Conservation (phyloP, 305 asterid species). For the Ajuga reptans region DNA sequence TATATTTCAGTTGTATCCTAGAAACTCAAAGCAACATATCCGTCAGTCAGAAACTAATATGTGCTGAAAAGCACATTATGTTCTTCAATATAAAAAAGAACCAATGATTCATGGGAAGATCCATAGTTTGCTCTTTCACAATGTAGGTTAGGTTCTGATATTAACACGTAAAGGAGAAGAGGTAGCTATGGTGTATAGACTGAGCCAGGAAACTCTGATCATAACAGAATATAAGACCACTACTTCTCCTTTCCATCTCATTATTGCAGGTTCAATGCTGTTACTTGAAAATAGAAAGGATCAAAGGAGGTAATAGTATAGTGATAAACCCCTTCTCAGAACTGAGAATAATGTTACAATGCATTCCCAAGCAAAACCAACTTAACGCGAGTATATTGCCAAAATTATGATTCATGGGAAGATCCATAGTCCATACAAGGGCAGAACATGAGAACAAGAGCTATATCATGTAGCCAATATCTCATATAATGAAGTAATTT, state of each 20-base stretch:
- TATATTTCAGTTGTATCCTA: not conserved
- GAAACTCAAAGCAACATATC: not conserved
- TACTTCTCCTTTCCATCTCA: not conserved
- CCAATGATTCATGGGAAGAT: too few relatives aligned
- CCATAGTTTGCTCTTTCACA: not conserved
- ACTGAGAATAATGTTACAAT: not conserved
- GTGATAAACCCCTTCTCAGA: not conserved
- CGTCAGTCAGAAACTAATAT: not conserved
- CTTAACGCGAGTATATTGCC: too few relatives aligned
- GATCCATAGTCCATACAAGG: too few relatives aligned
- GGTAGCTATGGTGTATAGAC: not conserved
- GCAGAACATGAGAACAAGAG: not conserved
- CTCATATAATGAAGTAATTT: not conserved
- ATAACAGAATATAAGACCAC: not conserved
- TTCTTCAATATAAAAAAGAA: not conserved
- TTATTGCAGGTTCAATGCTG: not conserved
- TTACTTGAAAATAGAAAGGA: not conserved
- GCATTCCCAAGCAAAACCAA: not conserved
- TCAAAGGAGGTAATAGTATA: not conserved
- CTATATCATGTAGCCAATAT: not conserved
- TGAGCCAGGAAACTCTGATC: not conserved
- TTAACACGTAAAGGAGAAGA: not conserved
- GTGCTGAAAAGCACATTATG: not conserved
- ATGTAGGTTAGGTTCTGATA: not conserved
- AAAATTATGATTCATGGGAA: too few relatives aligned